Base-by-base conservation (phyloP, 805 yeast species). In the Myxozyma nipponensis region DNA sequence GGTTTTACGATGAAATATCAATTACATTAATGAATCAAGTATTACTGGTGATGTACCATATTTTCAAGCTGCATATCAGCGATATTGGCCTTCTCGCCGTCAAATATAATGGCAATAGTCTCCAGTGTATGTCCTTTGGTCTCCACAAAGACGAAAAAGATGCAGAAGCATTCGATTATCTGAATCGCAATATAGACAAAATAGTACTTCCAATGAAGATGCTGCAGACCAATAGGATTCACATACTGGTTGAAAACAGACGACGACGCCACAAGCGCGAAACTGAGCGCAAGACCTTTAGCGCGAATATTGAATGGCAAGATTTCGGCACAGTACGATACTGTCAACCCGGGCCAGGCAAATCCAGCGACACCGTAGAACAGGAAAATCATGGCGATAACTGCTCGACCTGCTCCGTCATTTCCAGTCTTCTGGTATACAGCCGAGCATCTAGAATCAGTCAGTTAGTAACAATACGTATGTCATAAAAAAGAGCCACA, bases 161-260 rank as follows among this genome's bases (percentile, higher is more conserved):
- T 50, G 15, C 45, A 6, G 15, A 10, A 15, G 37, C 41, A 50
- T 17, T 50, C 54, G 22, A 50, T 28, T 52, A 69, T 63, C 64
- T 80, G 77, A 56, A 74, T 68, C 4, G 69, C 68, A 30, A 82
- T 79, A 65, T 79, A 83, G 59, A 83, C 76, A n/a, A 80, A 66
- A 61, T 81, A 84, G 39, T 82, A 77, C 56, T 74, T 41, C 68
- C 54, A 32, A 76, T 69, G 17, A 62, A 39, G 43, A 74, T 40
- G 7, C 25, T 66, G 73, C 71, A 73, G 65, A 47, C 73, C 77
- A 58, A 69, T 58, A 7, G 72, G 67, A 47, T 67, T 67, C 21
- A 65, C 70, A 46, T 60, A 69, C 44, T 63, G 62, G 48, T 65
- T 64, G 49, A 61, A 68, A 15, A 64, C 37, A 34, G 53, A 54